Conservation (phyloP, 805 yeast genomes). For the Lachancea kluyveri region DNA sequence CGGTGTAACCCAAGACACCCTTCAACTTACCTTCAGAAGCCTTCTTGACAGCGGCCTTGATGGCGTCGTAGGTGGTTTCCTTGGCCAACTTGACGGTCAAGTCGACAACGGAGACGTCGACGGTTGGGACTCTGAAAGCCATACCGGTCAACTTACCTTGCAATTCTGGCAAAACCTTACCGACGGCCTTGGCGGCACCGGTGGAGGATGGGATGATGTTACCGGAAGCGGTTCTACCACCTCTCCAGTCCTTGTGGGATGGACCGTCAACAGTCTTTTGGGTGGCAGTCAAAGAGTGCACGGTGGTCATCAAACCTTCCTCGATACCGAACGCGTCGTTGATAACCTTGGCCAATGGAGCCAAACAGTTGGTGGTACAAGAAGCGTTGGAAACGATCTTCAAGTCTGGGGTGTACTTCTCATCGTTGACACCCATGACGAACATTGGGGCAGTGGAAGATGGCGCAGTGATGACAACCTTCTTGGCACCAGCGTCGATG, state of each 20-base stretch:
- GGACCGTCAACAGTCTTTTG: constrained; percentile 75
- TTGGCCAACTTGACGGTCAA: constrained; percentile 58
- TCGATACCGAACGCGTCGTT: constrained; percentile 61
- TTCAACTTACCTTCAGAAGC: constrained; percentile 55
- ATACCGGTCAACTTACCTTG: constrained; percentile 71
- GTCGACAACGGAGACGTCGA: constrained; percentile 67
- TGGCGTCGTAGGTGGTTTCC: constrained; percentile 57
- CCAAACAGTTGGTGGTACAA: constrained; percentile 70
- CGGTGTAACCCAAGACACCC: constrained; percentile 65
- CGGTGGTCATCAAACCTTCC: constrained; percentile 74
- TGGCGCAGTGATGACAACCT: constrained; percentile 68
- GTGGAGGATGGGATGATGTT: constrained; percentile 72
- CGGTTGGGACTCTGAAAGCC: constrained; percentile 70
- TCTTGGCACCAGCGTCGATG: constrained; percentile 68
- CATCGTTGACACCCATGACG: constrained; percentile 65
- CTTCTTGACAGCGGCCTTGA: constrained; percentile 51
- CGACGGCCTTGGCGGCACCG: constrained; percentile 75
- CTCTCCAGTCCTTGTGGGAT: constrained; percentile 77
- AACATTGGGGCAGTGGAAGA: constrained; percentile 69
- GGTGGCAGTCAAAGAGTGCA: constrained; percentile 66
- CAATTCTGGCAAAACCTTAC: constrained; percentile 65
- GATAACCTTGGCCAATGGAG: constrained; percentile 65
- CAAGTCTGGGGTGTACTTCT: constrained; percentile 51
- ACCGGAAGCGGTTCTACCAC: constrained; percentile 73
- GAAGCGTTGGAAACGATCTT: constrained; percentile 64